Evolutionary conservation across 306 rosid species (phyloP).

Genomic region (Begonia loranthoides): DNA sequence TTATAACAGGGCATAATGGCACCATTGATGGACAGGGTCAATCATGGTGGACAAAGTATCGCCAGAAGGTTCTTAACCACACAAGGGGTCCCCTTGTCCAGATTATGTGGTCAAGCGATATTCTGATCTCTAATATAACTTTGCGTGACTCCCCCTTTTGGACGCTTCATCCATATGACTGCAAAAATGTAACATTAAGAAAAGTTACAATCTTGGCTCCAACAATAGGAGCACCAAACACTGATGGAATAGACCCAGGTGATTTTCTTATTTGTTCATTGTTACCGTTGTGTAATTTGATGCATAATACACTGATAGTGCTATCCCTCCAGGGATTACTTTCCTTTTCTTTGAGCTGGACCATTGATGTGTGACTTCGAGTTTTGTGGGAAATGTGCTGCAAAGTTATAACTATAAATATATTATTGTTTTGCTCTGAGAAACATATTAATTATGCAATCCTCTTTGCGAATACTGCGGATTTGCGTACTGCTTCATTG

Average conservation of each 20-base stretch:
- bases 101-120: constrained; percentile 97
- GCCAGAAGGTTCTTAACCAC: constrained; percentile 91
- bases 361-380: too few relatives aligned
- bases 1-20: constrained; percentile 78
- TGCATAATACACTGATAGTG: too few relatives aligned
- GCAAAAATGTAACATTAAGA: constrained; percentile 77
- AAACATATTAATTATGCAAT: too few relatives aligned
- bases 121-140: constrained; percentile 65
- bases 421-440: too few relatives aligned
- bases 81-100: constrained; percentile 97
- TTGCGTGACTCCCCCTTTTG: constrained; percentile 95
- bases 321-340: too few relatives aligned
- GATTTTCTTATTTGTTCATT: constrained; percentile 17
- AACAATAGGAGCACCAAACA: constrained; percentile 71
- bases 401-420: too few relatives aligned
- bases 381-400: too few relatives aligned
- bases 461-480: too few relatives aligned
- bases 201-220: constrained; percentile 93
- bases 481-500: too few relatives aligned
- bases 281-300: too few relatives aligned
- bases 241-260: constrained; percentile 99
- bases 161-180: constrained; percentile 99
- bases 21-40: constrained; percentile 96
- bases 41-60: constrained; percentile 94
- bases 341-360: too few relatives aligned